Evolutionary conservation across 1,284 basidiomycete genomes (phyloP).

Genomic region (Ustilago tritici): DNA sequence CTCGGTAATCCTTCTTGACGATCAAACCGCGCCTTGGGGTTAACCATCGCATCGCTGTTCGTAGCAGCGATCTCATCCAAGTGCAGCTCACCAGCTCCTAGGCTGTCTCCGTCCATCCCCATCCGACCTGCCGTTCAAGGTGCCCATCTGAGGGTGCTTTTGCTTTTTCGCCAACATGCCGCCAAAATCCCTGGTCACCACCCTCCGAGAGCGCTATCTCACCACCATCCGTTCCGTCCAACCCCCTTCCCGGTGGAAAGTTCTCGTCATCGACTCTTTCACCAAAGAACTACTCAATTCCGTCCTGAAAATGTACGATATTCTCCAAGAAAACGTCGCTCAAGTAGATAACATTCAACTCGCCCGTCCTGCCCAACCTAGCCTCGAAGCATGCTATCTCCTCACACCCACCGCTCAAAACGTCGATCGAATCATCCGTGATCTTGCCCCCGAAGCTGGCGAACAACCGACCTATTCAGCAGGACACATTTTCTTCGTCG

Average conservation of each 20-base stretch:
- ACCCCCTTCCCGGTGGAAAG: conserved; percentile 80
- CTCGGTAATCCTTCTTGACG: too few species aligned
- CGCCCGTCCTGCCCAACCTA: conserved; percentile 51
- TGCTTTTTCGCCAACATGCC: conserved; percentile 29
- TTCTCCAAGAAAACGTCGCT: conserved; percentile 66
- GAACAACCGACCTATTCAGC: conserved; percentile 78
- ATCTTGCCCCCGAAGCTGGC: conserved; percentile 54
- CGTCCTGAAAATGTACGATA: conserved; percentile 83
- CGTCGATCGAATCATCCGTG: conserved; percentile 83
- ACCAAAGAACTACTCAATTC: conserved; percentile 85
- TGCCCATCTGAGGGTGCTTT: neutral
- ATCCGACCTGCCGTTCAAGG: neutral
- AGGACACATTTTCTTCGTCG: conserved; percentile 94
- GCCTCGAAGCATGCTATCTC: conserved; percentile 75
- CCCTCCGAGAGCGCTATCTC: conserved; percentile 60
- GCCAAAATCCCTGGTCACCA: conserved; percentile 50
- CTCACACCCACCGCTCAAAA: conserved; percentile 95
- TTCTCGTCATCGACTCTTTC: conserved; percentile 93
- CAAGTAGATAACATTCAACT: conserved; percentile 67
- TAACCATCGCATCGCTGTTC: too few species aligned
- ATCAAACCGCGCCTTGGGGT: too few species aligned
- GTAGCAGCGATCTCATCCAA: too few species aligned
- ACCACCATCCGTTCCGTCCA: conserved; percentile 66
- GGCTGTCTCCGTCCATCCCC: too few species aligned
- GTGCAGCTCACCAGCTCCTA: too few species aligned